A percentile compares a stretch with the other conserved stretches of the same genome.
Conservation (phyloP, 441 rosid genomes). For the Mallotus japonicus region DNA sequence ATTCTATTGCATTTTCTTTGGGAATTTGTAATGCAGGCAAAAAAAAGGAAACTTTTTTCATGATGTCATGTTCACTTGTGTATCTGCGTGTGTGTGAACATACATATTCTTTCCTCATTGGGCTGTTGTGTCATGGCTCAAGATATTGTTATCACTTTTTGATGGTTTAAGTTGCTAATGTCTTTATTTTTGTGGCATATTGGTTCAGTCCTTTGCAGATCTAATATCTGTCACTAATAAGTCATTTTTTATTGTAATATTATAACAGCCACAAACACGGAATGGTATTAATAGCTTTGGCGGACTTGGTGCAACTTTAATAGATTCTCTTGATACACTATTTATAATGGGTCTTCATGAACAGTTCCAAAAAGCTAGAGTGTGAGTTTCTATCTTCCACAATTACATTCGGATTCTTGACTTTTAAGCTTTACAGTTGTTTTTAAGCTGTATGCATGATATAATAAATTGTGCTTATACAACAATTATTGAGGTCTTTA, state of each 20-base stretch:
- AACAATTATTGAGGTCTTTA: not conserved
- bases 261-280: constrained; percentile 75
- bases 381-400: constrained; percentile 49
- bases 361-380: constrained; percentile 88
- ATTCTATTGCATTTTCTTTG: not conserved
- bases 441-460: not conserved
- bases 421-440: not conserved
- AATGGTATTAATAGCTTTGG: constrained; percentile 92
- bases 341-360: constrained; percentile 94
- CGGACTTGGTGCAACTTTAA: constrained; percentile 92
- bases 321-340: constrained; percentile 90
- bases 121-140: not conserved
- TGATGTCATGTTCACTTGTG: not conserved
- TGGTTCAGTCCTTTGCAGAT: not conserved
- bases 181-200: not conserved
- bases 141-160: not conserved
- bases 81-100: not conserved
- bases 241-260: constrained; percentile 8
- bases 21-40: not conserved
- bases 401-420: not conserved
- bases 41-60: not conserved
- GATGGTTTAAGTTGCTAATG: not conserved
- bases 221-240: constrained; percentile 5
- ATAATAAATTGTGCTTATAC: not conserved
- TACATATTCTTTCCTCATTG: not conserved